Evolutionary conservation across 345 rosid species (phyloP).

Genomic region (Leavenworthia alabamica): DNA sequence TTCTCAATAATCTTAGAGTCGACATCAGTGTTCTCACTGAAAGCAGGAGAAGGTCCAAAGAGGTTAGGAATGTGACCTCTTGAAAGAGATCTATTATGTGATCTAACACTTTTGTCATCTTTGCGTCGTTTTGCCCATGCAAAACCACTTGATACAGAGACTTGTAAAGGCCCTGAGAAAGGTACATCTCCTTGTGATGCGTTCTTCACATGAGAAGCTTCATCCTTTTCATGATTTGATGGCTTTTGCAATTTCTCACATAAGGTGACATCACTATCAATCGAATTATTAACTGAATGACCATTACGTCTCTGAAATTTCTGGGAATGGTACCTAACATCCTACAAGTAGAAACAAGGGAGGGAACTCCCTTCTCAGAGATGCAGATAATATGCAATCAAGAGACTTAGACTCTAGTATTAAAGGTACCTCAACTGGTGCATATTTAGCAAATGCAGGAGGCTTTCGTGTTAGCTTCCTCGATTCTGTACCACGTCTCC

Average conservation of each 20-base stretch:
- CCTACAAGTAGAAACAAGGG: constrained; percentile 40
- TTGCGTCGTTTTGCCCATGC: constrained; percentile 83
- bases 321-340: constrained; percentile 30
- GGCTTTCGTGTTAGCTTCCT: constrained; percentile 65
- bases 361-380: neutral
- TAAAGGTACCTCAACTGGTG: constrained; percentile 57
- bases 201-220: constrained; percentile 67
- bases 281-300: constrained; percentile 25
- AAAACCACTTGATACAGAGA: constrained; percentile 88
- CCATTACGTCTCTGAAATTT: constrained; percentile 32
- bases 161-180: constrained; percentile 84
- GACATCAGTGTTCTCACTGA: constrained; percentile 41
- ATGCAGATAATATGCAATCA: neutral
- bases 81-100: constrained; percentile 60
- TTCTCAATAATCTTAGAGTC: constrained; percentile 48
- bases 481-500: constrained; percentile 58
- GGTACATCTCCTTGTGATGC: constrained; percentile 87
- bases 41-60: constrained; percentile 46
- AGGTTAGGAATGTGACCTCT: constrained; percentile 54
- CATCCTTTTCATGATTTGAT: constrained; percentile 46
- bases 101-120: constrained; percentile 46
- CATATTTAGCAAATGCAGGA: constrained; percentile 48
- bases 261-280: constrained; percentile 28
- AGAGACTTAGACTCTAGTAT: constrained; percentile 1
- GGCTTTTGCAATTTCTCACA: constrained; percentile 43